phyloP scores from a whole-genome alignment of 305 asterid genomes.

The Fraxinus sp. region DNA sequence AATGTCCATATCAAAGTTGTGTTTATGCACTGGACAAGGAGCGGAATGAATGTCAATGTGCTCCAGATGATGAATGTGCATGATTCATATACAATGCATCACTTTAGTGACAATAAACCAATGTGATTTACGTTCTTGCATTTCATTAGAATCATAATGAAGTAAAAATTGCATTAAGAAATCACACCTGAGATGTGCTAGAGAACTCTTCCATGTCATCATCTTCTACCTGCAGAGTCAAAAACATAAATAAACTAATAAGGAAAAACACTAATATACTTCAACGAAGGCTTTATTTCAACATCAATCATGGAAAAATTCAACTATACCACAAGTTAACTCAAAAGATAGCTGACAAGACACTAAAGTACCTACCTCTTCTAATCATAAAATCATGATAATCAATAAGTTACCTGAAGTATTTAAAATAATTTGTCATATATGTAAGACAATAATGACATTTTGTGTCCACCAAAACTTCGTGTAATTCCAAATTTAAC shows the following conservation, averaged over 20 bases:
- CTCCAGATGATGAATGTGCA: not conserved
- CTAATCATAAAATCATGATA: not conserved
- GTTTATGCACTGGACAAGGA: not conserved
- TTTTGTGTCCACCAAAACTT: not conserved
- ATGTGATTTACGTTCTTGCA: not conserved
- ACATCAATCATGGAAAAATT: not conserved
- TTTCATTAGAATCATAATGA: not conserved
- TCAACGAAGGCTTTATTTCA: not conserved
- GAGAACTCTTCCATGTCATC: constrained; percentile 67
- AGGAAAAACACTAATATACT: not conserved
- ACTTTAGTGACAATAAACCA: not conserved
- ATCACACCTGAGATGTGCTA: constrained; percentile 44
- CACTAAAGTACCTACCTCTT: not conserved
- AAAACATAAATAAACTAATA: constrained; percentile 8
- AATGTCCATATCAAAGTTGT: not conserved
- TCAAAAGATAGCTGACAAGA: not conserved
- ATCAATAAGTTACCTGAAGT: not conserved
- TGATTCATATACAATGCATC: constrained; percentile 4
- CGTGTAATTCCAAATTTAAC: not conserved
- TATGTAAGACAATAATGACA: not conserved
- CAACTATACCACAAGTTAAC: not conserved
- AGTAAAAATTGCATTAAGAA: constrained; percentile 1
- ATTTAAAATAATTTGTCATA: not conserved
- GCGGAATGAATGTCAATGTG: not conserved
- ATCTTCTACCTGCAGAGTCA: constrained; percentile 43